phyloP scores from a whole-genome alignment of 768 basidiomycete genomes.

The Coprinopsis sp. region DNA sequence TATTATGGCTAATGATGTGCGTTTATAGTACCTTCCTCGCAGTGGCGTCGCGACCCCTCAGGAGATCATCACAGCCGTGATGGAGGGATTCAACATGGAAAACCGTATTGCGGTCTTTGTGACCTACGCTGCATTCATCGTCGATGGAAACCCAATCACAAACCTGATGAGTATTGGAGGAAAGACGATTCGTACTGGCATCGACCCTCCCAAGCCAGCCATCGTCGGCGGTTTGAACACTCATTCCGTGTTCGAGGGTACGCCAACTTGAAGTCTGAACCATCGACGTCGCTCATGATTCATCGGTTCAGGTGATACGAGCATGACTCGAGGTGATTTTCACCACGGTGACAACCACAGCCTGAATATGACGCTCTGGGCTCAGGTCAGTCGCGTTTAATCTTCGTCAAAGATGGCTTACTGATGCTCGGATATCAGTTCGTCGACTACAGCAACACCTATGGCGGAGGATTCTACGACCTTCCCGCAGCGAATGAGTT shows the following conservation, averaged over 20 bases:
- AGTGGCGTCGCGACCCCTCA: slow-evolving; percentile 13
- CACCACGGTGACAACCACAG: slow-evolving; percentile 6
- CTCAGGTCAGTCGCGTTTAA: background rate
- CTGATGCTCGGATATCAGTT: slow-evolving; percentile 1
- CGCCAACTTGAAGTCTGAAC: too few species aligned
- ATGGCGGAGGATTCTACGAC: slow-evolving; percentile 11
- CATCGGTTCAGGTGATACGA: slow-evolving; percentile 2
- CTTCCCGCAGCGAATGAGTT: slow-evolving; percentile 9
- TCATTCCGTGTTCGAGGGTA: slow-evolving; percentile 6
- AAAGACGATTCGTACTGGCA: too few species aligned
- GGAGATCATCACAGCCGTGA: slow-evolving; percentile 14
- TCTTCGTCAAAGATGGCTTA: background rate
- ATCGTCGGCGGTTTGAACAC: slow-evolving; percentile 9
- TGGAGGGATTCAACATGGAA: slow-evolving; percentile 18
- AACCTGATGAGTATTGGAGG: background rate
- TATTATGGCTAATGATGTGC: background rate
- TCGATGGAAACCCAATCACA: slow-evolving; percentile 8
- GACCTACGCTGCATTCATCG: slow-evolving; percentile 4
- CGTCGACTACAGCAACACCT: slow-evolving; percentile 7
- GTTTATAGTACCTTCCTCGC: slow-evolving; percentile 14
- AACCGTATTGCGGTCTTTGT: background rate
- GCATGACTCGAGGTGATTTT: too few species aligned
- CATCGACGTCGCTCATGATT: too few species aligned
- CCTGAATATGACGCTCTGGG: slow-evolving; percentile 6
- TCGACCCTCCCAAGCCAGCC: slow-evolving; percentile 10